Evolutionary conservation across 139 green algal genomes (phyloP).

Genomic region (Micractinium sp.): DNA sequence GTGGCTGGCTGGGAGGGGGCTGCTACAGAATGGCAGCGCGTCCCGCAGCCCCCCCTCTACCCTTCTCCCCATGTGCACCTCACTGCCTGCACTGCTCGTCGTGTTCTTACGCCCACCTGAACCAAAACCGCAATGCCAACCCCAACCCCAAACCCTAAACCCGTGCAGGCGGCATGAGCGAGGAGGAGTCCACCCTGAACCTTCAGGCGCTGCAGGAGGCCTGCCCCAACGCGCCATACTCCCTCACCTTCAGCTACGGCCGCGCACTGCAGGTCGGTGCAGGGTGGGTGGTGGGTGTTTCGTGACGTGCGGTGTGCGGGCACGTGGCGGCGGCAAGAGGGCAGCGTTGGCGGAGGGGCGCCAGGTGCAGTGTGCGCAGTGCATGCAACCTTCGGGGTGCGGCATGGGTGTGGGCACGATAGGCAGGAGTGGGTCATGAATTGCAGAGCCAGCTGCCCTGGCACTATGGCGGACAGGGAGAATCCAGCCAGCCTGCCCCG

Average conservation of each 20-base stretch:
- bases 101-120: background rate
- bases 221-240: constrained; percentile 84
- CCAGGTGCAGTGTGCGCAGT: too few species aligned
- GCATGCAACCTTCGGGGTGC: too few species aligned
- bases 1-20: background rate
- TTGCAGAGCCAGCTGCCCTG: too few species aligned
- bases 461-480: too few species aligned
- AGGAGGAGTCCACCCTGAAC: constrained; percentile 90
- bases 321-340: too few species aligned
- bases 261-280: constrained; percentile 77
- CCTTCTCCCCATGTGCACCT: background rate
- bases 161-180: constrained; percentile 66
- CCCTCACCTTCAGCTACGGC: constrained; percentile 93
- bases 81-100: background rate
- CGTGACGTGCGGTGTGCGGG: background rate
- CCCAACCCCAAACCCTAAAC: background rate
- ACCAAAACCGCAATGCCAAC: background rate
- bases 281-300: background rate
- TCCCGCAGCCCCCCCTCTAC: background rate
- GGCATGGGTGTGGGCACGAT: too few species aligned
- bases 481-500: too few species aligned
- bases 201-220: constrained; percentile 76
- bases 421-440: too few species aligned
- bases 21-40: too few species aligned
- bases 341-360: too few species aligned